Evolutionary conservation across 441 rosid species (phyloP), one percentile per base, ranked within the genome.

Genomic region (Bocquillonia castaneifolia): DNA sequence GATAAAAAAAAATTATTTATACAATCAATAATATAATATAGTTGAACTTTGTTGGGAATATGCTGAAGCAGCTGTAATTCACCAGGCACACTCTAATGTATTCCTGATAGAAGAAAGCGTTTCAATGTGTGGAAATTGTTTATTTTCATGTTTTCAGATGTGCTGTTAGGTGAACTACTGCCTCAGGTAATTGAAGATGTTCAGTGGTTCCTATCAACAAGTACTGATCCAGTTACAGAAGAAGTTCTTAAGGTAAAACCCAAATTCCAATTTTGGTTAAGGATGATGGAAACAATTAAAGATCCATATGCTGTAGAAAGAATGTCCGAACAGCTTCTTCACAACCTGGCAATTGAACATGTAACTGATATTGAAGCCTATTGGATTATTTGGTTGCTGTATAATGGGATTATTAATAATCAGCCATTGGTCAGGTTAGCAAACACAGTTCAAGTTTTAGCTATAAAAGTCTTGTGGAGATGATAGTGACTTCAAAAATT

Each of bases 311-410:
- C 88, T 59, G 78, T 88, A 53, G 98, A 94, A 83, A 88, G 82
- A 82, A 82, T 90, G 61, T 84, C 89, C 74, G 99, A 88, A 75
- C 85, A 85, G 66, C 88, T 94, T 74, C 81, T 94, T 79, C 86
- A 64, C 77, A 92, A 86, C 78, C 83, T 94, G 73, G 84, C 81
- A 77, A 72, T 72, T 70, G 86, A 82, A 70, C 68, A 59, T 72
- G 84, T 79, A 53, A 85, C 75, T 75, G 97, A 92, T 74, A 60
- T 74, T 72, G 98, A 94, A 85, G 96, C 93, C 56, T 94, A 87
- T 76, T 92, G 97, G 96, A 83, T 77, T 63, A 77, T 90, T 64
- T 88, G 98, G 96, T 70, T 82, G 58, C 72, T 90, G 84, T 94
- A 85, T 82, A 82, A 82, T 76, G 76, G 44, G 58, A 66, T 71